phyloP scores from a whole-genome alignment of 805 yeast species.

The Candida pini region DNA sequence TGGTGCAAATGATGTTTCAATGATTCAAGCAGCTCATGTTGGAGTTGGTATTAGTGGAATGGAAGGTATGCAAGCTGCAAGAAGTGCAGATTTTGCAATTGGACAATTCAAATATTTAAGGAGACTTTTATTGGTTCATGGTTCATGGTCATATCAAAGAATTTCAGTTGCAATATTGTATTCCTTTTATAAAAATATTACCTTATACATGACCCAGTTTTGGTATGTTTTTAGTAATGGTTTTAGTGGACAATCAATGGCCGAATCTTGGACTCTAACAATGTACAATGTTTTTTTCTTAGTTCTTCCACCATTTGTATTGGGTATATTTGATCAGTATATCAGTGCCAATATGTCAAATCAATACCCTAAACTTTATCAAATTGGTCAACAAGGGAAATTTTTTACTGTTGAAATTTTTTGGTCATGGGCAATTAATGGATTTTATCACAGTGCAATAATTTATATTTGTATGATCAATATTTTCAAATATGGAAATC shows the following conservation, averaged over 20 bases:
- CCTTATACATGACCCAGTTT: slow-evolving; percentile 95
- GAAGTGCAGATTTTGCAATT: slow-evolving; percentile 95
- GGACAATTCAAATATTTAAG: slow-evolving; percentile 89
- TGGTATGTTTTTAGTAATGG: slow-evolving; percentile 95
- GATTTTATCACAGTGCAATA: slow-evolving; percentile 88
- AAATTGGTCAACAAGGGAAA: slow-evolving; percentile 80
- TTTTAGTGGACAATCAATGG: slow-evolving; percentile 91
- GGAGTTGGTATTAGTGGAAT: slow-evolving; percentile 99
- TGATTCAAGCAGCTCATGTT: slow-evolving; percentile 99
- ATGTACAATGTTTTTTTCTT: slow-evolving; percentile 93
- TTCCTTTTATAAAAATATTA: slow-evolving; percentile 93
- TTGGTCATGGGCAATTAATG: slow-evolving; percentile 97
- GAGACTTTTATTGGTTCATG: slow-evolving; percentile 85
- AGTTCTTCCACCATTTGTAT: slow-evolving; percentile 90
- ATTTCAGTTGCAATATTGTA: slow-evolving; percentile 88
- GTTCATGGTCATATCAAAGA: slow-evolving; percentile 96
- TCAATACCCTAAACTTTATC: slow-evolving; percentile 88
- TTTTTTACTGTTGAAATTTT: slow-evolving; percentile 88
- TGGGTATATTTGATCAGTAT: slow-evolving; percentile 96
- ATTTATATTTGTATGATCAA: slow-evolving; percentile 68
- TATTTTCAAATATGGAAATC: slow-evolving; percentile 64
- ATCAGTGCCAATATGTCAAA: slow-evolving; percentile 85
- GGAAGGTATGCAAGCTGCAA: slow-evolving; percentile 99
- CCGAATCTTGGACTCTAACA: slow-evolving; percentile 97
- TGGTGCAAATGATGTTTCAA: slow-evolving; percentile 98